Evolutionary conservation across 2,329 filamentous ascomycete genomes (phyloP).

Genomic region (Colletotrichum camelliae): DNA sequence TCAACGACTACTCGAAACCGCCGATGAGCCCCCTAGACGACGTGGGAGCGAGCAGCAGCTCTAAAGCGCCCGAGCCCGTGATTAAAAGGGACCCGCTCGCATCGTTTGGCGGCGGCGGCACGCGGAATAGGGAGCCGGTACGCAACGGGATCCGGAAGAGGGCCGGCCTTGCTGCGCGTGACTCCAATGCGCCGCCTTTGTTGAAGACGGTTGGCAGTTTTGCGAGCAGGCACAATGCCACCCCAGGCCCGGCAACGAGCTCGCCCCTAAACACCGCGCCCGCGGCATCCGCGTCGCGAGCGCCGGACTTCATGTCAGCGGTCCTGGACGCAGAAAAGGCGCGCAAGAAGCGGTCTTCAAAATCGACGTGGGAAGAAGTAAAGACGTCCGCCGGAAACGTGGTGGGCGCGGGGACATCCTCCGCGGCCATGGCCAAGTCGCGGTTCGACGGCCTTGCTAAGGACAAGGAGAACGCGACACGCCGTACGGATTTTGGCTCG

Average conservation of each 20-base stretch:
- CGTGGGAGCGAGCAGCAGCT: background rate
- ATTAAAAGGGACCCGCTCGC: background rate
- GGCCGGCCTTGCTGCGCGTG: background rate
- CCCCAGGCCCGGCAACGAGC: background rate
- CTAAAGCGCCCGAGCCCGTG: background rate
- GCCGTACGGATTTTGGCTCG: background rate
- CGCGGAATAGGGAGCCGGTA: background rate
- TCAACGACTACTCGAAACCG: background rate
- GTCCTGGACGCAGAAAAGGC: background rate
- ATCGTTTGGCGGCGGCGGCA: background rate
- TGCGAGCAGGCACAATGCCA: background rate
- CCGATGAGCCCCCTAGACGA: background rate
- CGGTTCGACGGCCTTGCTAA: background rate
- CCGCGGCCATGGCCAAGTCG: background rate
- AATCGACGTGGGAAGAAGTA: conserved; percentile 9
- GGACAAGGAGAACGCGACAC: background rate
- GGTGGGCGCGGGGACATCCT: background rate
- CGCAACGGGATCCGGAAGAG: background rate
- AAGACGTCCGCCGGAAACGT: background rate
- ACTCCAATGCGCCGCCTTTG: background rate
- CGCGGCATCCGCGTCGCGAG: background rate
- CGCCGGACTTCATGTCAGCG: background rate
- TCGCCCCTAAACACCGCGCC: background rate
- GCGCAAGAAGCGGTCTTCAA: background rate
- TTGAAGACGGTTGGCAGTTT: background rate